Base-by-base conservation (phyloP, 108 stramenopile genomes). In the Skeletonema grethae region DNA sequence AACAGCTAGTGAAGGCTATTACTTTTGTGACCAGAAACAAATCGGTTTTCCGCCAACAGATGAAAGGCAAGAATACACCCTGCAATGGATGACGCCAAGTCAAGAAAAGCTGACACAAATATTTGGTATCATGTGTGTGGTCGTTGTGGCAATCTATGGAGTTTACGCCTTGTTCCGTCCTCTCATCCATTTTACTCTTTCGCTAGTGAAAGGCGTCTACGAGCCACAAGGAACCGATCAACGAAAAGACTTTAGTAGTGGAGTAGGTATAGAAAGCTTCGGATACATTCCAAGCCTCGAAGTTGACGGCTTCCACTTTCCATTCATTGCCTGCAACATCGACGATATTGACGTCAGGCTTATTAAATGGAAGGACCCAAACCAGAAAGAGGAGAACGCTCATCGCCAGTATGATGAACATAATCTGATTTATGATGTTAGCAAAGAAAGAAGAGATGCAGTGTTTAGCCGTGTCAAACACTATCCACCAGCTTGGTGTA, bases 341-440 rank as follows among this genome's bases (percentile, higher is more conserved):
- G 89, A 93, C 67, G 76, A 78, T 30, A 77, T 89, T 57, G 82
- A 89, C 39, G 65, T 84, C n/a, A 69, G 74, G n/a, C 69, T 87
- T 35, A 86, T 92, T 45, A 84, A 84, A 39, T 92, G 91, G 91
- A 75, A 53, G 10, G 83, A 89, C 72, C 83, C 86, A 7, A 57
- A 69, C 20, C 15, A 15, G 4, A 12, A 64, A 50, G 12, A 63
- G 18, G 55, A 46, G 12, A 15, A 18, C 0, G 43, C 57, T 16
- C 63, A 86, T 38, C 20, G 60, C 9, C 60, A 58, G 30, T 88
- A 87, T 63, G 91, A 92, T 48, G 73, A 79, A 31, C 71, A 87
- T 55, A 92, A 92, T 50, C 39, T 92, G 10, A 89, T 92, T 65
- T 92, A 83, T 65, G 91, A 92, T 50, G 72, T 92, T 32, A 86